Evolutionary conservation across 2,329 filamentous ascomycete genomes (phyloP).

Genomic region (Cordyceps farinosa): DNA sequence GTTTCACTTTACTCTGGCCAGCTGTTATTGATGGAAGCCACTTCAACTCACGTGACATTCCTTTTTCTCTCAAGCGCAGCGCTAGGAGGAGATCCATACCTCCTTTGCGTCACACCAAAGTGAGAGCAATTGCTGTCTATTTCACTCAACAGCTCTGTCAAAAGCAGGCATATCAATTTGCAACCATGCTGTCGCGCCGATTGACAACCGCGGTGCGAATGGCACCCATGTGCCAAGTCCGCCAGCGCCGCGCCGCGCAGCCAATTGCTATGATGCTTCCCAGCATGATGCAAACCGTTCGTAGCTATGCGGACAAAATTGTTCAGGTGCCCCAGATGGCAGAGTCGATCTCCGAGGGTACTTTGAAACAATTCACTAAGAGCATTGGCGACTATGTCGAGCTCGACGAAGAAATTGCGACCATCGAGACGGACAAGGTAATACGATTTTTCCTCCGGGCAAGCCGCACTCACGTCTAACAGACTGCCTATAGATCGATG

Average conservation of each 20-base stretch:
- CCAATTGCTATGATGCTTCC: slow-evolving; percentile 43
- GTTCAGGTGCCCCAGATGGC: slow-evolving; percentile 98
- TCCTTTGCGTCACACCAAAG: slow-evolving; percentile 10
- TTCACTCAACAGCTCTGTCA: neutral
- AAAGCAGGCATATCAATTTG: neutral
- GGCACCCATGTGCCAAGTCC: slow-evolving; percentile 40
- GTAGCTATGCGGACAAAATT: slow-evolving; percentile 71
- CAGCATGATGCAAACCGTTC: slow-evolving; percentile 52
- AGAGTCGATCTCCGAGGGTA: slow-evolving; percentile 97
- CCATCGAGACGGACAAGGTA: slow-evolving; percentile 98
- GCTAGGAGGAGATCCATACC: slow-evolving; percentile 4
- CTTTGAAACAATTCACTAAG: slow-evolving; percentile 92
- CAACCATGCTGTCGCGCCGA: slow-evolving; percentile 43
- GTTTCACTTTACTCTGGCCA: neutral
- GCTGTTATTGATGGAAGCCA: neutral
- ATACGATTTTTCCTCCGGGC: slow-evolving; percentile 18
- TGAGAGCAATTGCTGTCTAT: neutral
- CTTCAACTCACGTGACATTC: neutral
- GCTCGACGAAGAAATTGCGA: slow-evolving; percentile 95
- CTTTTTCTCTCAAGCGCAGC: neutral
- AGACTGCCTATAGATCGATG: slow-evolving; percentile 69
- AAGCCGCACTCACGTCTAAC: neutral
- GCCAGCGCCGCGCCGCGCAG: slow-evolving; percentile 25
- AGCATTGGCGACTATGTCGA: slow-evolving; percentile 90
- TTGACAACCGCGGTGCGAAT: slow-evolving; percentile 42